Conservation (phyloP, 768 basidiomycete species). For the Chalciporus sphaerocephalus region DNA sequence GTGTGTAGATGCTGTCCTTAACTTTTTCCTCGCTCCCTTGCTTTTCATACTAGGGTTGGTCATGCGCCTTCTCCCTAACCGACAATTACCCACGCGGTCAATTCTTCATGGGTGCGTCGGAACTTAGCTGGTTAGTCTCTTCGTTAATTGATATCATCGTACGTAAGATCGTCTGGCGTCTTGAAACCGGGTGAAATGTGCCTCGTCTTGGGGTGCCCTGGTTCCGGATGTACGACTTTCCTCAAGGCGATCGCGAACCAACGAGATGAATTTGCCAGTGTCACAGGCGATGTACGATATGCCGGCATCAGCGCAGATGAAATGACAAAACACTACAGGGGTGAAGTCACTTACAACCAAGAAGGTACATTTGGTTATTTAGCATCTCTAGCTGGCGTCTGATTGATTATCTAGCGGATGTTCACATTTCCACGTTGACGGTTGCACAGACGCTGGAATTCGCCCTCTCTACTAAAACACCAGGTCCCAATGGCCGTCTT, state of each 20-base stretch:
- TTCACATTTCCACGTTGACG: constrained; percentile 49
- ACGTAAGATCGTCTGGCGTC: constrained; percentile 56
- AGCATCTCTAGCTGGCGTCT: neutral
- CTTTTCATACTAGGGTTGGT: constrained; percentile 45
- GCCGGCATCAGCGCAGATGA: constrained; percentile 43
- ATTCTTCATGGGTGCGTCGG: constrained; percentile 58
- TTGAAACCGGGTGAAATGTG: constrained; percentile 24
- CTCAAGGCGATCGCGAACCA: constrained; percentile 51
- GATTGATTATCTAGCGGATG: constrained; percentile 25
- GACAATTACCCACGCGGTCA: constrained; percentile 39
- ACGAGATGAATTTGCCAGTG: constrained; percentile 36
- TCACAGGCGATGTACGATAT: constrained; percentile 42
- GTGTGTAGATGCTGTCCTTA: constrained; percentile 44
- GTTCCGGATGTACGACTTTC: constrained; percentile 52
- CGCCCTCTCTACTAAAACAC: constrained; percentile 48
- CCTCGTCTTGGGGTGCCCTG: constrained; percentile 73
- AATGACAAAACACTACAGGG: constrained; percentile 44
- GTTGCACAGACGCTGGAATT: constrained; percentile 48
- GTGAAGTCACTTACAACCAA: constrained; percentile 42
- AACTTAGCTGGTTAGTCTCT: neutral
- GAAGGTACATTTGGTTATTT: constrained; percentile 28
- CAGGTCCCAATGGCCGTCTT: constrained; percentile 16
- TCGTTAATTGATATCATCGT: neutral
- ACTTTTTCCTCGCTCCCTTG: constrained; percentile 52
- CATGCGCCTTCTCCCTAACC: constrained; percentile 37